These are phyloP conservation scores for Colletotrichum sublineola DNA, from an alignment of 2,329 filamentous ascomycete genomes.

Conservation along the genomic window DNA sequence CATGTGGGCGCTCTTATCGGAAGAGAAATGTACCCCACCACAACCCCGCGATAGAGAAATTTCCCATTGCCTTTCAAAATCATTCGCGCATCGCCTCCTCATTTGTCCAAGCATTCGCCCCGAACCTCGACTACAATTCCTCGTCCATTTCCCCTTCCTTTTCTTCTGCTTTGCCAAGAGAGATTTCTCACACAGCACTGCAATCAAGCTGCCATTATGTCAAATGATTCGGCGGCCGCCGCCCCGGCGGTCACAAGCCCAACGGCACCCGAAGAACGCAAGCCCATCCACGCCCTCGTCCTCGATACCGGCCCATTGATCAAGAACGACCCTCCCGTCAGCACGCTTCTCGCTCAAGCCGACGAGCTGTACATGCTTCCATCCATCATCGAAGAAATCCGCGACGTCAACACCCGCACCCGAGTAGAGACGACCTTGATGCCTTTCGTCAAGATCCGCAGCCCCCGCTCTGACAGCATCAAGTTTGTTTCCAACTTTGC, in stretches of 20 bases:
- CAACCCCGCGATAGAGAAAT: slow-evolving; percentile 43
- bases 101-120: neutral
- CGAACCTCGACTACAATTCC: too few relatives aligned
- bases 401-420: slow-evolving; percentile 83
- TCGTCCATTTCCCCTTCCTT: neutral
- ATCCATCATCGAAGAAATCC: slow-evolving; percentile 87
- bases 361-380: slow-evolving; percentile 86
- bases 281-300: slow-evolving; percentile 84
- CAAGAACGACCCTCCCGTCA: slow-evolving; percentile 89
- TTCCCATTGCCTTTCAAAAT: slow-evolving; percentile 40
- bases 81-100: slow-evolving; percentile 20
- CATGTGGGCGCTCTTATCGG: slow-evolving; percentile 25
- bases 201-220: slow-evolving; percentile 15
- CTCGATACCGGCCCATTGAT: slow-evolving; percentile 94
- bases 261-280: slow-evolving; percentile 53
- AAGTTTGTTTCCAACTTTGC: slow-evolving; percentile 88
- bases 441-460: slow-evolving; percentile 85
- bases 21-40: slow-evolving; percentile 33
- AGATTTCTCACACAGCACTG: accelerated
- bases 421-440: slow-evolving; percentile 87
- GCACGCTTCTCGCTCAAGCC: slow-evolving; percentile 82
- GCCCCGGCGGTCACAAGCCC: slow-evolving; percentile 32
- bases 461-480: slow-evolving; percentile 81
- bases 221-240: slow-evolving; percentile 22
- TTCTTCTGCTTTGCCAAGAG: neutral